A percentile compares a stretch with the other conserved stretches of the same genome.
Conservation (phyloP, 176 grass and related monocot species). For the Carex cristatella region DNA sequence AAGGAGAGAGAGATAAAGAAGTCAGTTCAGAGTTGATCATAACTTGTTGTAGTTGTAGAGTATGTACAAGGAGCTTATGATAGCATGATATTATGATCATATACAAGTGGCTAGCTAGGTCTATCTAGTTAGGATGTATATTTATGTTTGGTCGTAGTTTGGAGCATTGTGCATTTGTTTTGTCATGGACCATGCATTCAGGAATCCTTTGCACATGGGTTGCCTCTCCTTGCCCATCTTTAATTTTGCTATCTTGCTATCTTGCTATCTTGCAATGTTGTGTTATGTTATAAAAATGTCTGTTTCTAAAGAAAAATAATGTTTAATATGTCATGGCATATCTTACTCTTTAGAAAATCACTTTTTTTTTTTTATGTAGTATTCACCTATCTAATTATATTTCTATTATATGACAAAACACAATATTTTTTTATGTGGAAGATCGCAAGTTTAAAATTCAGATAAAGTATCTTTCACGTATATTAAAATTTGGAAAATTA, state of each 20-base stretch:
- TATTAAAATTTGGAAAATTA: no score
- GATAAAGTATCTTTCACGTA: no score
- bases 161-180: conserved; percentile 16
- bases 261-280: neutral
- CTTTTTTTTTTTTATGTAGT: no score
- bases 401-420: no score
- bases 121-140: neutral
- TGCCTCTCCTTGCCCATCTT: neutral
- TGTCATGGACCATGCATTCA: conserved; percentile 2
- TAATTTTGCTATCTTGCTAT: neutral
- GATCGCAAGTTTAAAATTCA: no score
- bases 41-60: neutral
- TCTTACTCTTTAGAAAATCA: no score
- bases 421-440: no score
- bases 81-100: neutral
- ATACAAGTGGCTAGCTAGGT: conserved; percentile 5
- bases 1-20: neutral
- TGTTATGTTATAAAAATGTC: neutral
- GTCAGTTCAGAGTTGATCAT: neutral
- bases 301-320: neutral
- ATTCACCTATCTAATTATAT: no score
- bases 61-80: neutral
- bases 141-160: conserved; percentile 4
- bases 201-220: conserved; percentile 27
- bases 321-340: neutral